phyloP scores from a whole-genome alignment of 176 grass and related monocot species.

The Cenchrus fungigraminus region DNA sequence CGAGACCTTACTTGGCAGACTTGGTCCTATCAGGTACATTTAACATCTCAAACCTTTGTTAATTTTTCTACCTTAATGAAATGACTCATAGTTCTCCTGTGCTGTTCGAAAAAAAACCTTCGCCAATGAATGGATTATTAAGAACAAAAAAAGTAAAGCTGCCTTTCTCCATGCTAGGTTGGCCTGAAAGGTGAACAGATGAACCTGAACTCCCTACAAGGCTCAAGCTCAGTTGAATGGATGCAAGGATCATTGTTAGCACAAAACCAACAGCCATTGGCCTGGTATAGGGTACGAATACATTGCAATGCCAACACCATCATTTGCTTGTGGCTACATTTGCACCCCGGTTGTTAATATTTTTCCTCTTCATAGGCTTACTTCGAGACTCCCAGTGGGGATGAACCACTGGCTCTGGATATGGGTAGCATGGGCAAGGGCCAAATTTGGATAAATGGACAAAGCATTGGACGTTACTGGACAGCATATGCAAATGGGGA shows the following conservation, averaged over 20 bases:
- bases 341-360: not conserved
- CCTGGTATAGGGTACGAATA: conserved; percentile 93
- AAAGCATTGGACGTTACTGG: conserved; percentile 94
- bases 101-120: not conserved
- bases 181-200: conserved; percentile 98
- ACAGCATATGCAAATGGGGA: conserved; percentile 69
- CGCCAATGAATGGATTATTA: not conserved
- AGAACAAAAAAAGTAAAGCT: conserved; percentile 19
- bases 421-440: conserved; percentile 99
- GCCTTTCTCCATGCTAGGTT: conserved; percentile 51
- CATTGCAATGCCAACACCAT: not conserved
- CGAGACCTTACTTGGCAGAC: conserved; percentile 93
- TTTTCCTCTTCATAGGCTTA: conserved; percentile 61
- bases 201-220: conserved; percentile 94
- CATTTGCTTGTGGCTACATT: conserved; percentile 15
- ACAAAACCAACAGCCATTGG: conserved; percentile 77
- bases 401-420: conserved; percentile 93
- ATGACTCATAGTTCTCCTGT: too few species aligned
- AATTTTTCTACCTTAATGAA: too few species aligned
- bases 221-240: conserved; percentile 91
- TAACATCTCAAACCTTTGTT: conserved; percentile 4
- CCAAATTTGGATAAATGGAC: conserved; percentile 98
- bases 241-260: conserved; percentile 78
- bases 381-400: conserved; percentile 80
- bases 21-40: conserved; percentile 90